Conservation (phyloP, 177 flowering plant genomes). For the Vitis hybrid region DNA sequence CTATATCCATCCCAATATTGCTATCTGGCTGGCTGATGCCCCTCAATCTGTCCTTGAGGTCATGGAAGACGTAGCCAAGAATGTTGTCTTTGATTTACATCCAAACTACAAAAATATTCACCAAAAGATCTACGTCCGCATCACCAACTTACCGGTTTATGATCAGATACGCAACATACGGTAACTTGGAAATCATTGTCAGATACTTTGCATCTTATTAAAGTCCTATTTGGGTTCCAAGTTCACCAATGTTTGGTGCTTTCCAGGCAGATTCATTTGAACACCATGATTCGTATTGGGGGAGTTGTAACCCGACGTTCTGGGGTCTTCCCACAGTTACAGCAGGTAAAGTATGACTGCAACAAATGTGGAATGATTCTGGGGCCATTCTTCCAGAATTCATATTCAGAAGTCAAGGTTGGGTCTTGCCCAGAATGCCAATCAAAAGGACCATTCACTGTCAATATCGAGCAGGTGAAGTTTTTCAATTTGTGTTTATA, state of each 20-base stretch:
- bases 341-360: conserved; percentile 96
- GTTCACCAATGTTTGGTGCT: background rate
- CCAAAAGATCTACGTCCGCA: conserved; percentile 82
- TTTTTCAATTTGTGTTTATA: too few relatives aligned
- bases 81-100: conserved; percentile 79
- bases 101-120: conserved; percentile 87
- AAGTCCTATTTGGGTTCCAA: background rate
- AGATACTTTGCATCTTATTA: background rate
- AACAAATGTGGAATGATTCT: conserved; percentile 77
- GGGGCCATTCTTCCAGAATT: conserved; percentile 98
- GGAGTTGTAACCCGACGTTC: conserved; percentile 98
- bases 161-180: conserved; percentile 97
- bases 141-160: conserved; percentile 87
- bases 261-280: conserved; percentile 92
- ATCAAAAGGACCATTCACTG: conserved; percentile 97
- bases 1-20: conserved; percentile 88
- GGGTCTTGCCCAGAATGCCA: conserved; percentile 99
- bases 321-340: conserved; percentile 97
- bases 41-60: conserved; percentile 95
- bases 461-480: conserved; percentile 89
- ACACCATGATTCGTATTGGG: conserved; percentile 97
- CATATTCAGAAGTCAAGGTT: conserved; percentile 95
- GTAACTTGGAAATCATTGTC: conserved; percentile 30
- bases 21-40: conserved; percentile 99
- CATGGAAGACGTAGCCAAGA: conserved; percentile 94